These are phyloP conservation scores for Boletus subparvulus DNA, from an alignment of 768 basidiomycete species.

Conservation along the genomic window DNA sequence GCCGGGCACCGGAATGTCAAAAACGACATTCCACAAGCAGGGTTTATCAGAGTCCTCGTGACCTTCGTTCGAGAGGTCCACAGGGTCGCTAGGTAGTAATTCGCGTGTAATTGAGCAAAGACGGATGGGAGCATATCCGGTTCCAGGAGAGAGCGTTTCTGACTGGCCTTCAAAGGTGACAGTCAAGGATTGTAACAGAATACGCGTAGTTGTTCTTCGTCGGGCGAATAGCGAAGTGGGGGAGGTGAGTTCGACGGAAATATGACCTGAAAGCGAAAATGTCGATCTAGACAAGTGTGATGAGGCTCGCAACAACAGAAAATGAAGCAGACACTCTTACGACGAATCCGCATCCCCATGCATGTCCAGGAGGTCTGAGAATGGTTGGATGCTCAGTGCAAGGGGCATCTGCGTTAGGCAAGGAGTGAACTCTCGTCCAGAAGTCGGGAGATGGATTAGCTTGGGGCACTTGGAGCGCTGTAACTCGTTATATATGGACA, in stretches of 20 bases:
- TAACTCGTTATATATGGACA: constrained; percentile 27
- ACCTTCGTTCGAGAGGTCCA: constrained; percentile 66
- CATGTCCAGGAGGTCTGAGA: constrained; percentile 59
- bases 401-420: constrained; percentile 56
- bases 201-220: constrained; percentile 43
- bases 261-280: constrained; percentile 85
- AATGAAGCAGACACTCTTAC: constrained; percentile 42
- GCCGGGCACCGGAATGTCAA: constrained; percentile 83
- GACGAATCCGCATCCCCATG: constrained; percentile 63
- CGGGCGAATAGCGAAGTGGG: constrained; percentile 57
- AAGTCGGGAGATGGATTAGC: constrained; percentile 17
- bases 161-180: constrained; percentile 86
- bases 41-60: constrained; percentile 54
- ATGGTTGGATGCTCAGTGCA: constrained; percentile 61
- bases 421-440: constrained; percentile 12
- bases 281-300: constrained; percentile 53
- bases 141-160: constrained; percentile 62
- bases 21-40: constrained; percentile 72
- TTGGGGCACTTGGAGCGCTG: not conserved
- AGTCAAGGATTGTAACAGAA: constrained; percentile 66
- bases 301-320: constrained; percentile 8
- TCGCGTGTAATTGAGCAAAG: constrained; percentile 67
- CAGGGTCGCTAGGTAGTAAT: constrained; percentile 45
- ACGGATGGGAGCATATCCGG: constrained; percentile 68
- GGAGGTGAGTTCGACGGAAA: constrained; percentile 63